Percentiles rank a stretch among this genome's conserved stretches.
phyloP scores from a whole-genome alignment of 2,329 filamentous ascomycete species.

The Aspergillus quadricinctus region DNA sequence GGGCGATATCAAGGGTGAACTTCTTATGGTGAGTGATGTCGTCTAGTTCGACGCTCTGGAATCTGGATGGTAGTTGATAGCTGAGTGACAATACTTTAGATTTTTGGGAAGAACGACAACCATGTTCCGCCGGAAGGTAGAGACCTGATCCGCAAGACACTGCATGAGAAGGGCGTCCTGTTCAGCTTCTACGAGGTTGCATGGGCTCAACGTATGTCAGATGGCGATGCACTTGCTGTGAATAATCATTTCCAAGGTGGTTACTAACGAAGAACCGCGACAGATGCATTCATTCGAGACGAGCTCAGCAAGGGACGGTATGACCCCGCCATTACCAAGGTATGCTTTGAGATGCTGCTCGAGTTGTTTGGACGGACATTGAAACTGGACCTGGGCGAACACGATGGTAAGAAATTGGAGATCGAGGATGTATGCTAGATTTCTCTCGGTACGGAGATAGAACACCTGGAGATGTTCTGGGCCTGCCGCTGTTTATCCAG shows the following conservation, averaged over 20 bases:
- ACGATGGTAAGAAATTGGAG: conserved; percentile 56
- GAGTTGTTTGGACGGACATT: conserved; percentile 78
- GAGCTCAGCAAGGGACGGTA: conserved; percentile 92
- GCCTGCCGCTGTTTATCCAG: neutral
- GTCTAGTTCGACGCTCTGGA: neutral
- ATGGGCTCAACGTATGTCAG: conserved; percentile 72
- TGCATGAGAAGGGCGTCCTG: conserved; percentile 68
- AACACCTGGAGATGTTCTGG: neutral
- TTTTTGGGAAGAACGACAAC: conserved; percentile 86
- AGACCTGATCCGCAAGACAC: conserved; percentile 75
- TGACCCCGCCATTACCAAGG: conserved; percentile 77
- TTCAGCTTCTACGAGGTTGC: conserved; percentile 86
- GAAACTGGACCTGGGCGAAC: conserved; percentile 71
- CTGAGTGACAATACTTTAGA: conserved; percentile 37
- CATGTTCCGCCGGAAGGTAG: conserved; percentile 81
- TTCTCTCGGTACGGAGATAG: neutral
- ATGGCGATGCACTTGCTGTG: neutral
- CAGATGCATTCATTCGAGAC: conserved; percentile 85
- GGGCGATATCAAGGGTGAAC: conserved; percentile 67
- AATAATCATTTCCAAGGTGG: neutral
- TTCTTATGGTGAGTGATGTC: conserved; percentile 59
- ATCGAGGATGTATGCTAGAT: conserved; percentile 68
- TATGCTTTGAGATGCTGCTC: conserved; percentile 85
- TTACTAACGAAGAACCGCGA: conserved; percentile 7
- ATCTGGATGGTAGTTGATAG: neutral